These are phyloP conservation scores for Barnettozyma pratensis DNA, from an alignment of 805 yeast genomes.

Conservation along the genomic window DNA sequence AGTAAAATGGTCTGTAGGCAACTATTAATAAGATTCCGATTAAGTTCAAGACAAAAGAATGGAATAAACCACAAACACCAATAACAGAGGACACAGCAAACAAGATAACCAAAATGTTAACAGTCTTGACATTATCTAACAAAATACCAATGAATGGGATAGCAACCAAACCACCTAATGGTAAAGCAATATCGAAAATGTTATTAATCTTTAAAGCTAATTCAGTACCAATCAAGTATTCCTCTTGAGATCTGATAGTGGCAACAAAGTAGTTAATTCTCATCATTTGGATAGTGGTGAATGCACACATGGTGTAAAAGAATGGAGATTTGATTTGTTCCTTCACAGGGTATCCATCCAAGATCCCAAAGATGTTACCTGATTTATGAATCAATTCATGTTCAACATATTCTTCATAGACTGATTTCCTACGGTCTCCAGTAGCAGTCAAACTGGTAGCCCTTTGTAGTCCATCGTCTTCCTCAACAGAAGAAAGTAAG, in stretches of 20 bases:
- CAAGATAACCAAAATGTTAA: slow-evolving; percentile 49
- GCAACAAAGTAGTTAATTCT: slow-evolving; percentile 92
- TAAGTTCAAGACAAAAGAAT: slow-evolving; percentile 45
- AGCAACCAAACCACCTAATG: slow-evolving; percentile 81
- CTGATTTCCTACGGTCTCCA: slow-evolving; percentile 43
- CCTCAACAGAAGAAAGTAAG: slow-evolving; percentile 18
- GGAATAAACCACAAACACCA: slow-evolving; percentile 67
- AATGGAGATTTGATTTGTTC: slow-evolving; percentile 54
- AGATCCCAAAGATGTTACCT: slow-evolving; percentile 64
- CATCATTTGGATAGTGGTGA: slow-evolving; percentile 85
- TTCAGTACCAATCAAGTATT: slow-evolving; percentile 51
- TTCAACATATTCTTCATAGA: slow-evolving; percentile 64
- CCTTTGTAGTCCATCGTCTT: slow-evolving; percentile 6
- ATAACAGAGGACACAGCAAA: slow-evolving; percentile 51
- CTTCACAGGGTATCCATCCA: slow-evolving; percentile 56
- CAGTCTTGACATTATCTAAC: slow-evolving; percentile 66
- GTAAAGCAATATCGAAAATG: slow-evolving; percentile 81
- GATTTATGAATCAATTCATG: slow-evolving; percentile 43
- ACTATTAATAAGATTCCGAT: slow-evolving; percentile 70
- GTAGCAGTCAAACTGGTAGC: slow-evolving; percentile 17
- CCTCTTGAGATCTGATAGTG: slow-evolving; percentile 78
- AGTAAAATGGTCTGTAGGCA: slow-evolving; percentile 84
- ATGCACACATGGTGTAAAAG: slow-evolving; percentile 72
- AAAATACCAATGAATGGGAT: slow-evolving; percentile 83
- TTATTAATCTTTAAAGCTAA: slow-evolving; percentile 56